Evolutionary conservation across 768 basidiomycete species (phyloP), one percentile per base, ranked within the genome.

Genomic region (Cytidiella melzeri): DNA sequence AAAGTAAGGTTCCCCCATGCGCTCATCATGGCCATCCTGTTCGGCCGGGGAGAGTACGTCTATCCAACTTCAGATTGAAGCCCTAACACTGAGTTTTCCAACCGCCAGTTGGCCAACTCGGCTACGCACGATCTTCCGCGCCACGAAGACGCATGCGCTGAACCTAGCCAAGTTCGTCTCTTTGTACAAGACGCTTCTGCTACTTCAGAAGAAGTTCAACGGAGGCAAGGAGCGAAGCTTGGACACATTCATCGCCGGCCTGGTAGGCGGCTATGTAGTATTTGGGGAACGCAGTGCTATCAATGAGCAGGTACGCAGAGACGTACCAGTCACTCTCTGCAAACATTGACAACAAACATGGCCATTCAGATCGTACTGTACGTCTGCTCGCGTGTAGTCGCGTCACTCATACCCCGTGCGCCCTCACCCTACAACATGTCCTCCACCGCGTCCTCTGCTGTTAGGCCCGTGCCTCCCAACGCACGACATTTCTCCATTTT

Each of bases 1-100:
- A 92, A 92, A 69, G 86, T 95, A 54, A 73, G 92, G 38, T 94
- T 95, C 60, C 95, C 95, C 34, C 95, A 98, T 76, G 95, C 95
- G 1, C 72, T 98, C 24, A 85, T 98, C 43, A 97, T 97, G 94
- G 87, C 92, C 20, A 79, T 96, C 52, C 73, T 98, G 37, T 98
- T 97, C 61, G 92, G 92, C 26, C 79, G 85, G 42, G 92, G 92
- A 71, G 80, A 88, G 92, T 96, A 53, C 28, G 9, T 46, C 25
- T 6, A 20, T 23, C 9, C 19, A 19, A 2, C 23, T 21, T 24
- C 4, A 21, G 12, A 11, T n/a, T 27, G 24, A 13, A 34, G 7
- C 15, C 30, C 5, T 18, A n/a, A 20, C 13, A 15, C 27, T 37
- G 47, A 15, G 18, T 28, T 5, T 11, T 18, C 5, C 18, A 30